Evolutionary conservation across 2,329 filamentous ascomycete species (phyloP).

Genomic region (Bipolaris sorokiniana): DNA sequence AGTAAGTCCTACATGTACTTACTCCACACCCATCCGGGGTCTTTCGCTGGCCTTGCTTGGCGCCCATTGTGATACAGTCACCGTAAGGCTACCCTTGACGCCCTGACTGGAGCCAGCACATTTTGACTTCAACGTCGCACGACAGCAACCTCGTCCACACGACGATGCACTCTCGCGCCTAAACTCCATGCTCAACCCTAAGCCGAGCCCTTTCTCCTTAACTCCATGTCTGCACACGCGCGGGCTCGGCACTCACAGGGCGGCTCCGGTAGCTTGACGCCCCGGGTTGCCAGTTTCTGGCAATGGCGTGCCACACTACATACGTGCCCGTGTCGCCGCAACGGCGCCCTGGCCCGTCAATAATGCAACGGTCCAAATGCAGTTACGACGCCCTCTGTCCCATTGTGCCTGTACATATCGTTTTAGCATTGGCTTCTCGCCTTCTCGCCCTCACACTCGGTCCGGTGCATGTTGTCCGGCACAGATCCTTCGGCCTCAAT

Average conservation of each 20-base stretch:
- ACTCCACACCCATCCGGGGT: slow-evolving; percentile 2
- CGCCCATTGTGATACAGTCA: slow-evolving; percentile 19
- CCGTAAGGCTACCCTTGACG: slow-evolving; percentile 25
- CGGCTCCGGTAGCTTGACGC: slow-evolving; percentile 16
- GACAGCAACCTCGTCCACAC: slow-evolving; percentile 20
- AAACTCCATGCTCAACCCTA: slow-evolving; percentile 12
- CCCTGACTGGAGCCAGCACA: slow-evolving; percentile 44
- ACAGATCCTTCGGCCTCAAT: slow-evolving; percentile 1
- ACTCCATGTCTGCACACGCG: slow-evolving; percentile 11
- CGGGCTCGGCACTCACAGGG: slow-evolving; percentile 18
- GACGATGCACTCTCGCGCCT: slow-evolving; percentile 10
- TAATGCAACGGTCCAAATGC: slow-evolving; percentile 6
- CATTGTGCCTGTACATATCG: not conserved
- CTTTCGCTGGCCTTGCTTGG: slow-evolving; percentile 11
- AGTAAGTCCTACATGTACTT: not conserved
- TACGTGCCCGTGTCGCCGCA: not conserved
- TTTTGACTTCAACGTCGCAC: slow-evolving; percentile 27
- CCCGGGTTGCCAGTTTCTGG: slow-evolving; percentile 5
- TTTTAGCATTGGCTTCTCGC: not conserved
- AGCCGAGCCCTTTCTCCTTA: slow-evolving; percentile 12
- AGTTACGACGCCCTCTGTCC: slow-evolving; percentile 2
- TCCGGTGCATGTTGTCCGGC: slow-evolving; percentile 7
- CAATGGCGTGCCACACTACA: slow-evolving; percentile 1
- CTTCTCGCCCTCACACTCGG: not conserved
- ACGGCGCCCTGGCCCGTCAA: slow-evolving; percentile 10